Conservation (phyloP, 139 green algal genomes). For the Bryopsis sp. region DNA sequence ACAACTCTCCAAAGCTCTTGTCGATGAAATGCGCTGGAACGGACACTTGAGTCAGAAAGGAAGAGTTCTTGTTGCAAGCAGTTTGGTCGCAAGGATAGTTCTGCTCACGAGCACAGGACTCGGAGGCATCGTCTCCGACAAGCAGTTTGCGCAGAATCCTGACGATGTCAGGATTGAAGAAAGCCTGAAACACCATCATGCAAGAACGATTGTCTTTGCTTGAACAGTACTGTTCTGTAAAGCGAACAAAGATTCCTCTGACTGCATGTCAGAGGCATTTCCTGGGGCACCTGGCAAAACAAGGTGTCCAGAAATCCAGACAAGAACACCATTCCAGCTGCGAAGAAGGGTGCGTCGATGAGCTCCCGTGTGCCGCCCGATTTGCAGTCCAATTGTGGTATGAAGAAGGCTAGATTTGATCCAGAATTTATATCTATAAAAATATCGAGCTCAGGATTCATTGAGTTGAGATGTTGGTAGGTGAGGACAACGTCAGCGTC, state of each 20-base stretch:
- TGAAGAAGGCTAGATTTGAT: slow-evolving; percentile 14
- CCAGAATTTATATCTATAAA: slow-evolving; percentile 8
- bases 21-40: not conserved
- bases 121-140: not conserved
- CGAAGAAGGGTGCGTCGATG: slow-evolving; percentile 8
- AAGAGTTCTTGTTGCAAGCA: not conserved
- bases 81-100: not conserved
- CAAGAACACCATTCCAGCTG: slow-evolving; percentile 10
- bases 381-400: not conserved
- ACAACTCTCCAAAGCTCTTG: not conserved
- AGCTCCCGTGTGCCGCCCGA: not conserved
- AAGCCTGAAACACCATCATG: not conserved
- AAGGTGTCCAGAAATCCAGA: slow-evolving; percentile 18
- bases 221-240: not conserved
- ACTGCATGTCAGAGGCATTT: not conserved
- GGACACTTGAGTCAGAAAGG: not conserved
- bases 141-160: slow-evolving; percentile 5
- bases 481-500: slow-evolving; percentile 16
- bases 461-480: slow-evolving; percentile 8
- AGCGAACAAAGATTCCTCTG: not conserved
- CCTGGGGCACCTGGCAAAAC: slow-evolving; percentile 6
- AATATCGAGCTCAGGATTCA: slow-evolving; percentile 9
- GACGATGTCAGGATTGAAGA: slow-evolving; percentile 14
- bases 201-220: not conserved
- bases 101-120: not conserved